These are phyloP conservation scores for Cenchrus fungigraminus DNA, from an alignment of 176 grass and related monocot species.

Conservation along the genomic window DNA sequence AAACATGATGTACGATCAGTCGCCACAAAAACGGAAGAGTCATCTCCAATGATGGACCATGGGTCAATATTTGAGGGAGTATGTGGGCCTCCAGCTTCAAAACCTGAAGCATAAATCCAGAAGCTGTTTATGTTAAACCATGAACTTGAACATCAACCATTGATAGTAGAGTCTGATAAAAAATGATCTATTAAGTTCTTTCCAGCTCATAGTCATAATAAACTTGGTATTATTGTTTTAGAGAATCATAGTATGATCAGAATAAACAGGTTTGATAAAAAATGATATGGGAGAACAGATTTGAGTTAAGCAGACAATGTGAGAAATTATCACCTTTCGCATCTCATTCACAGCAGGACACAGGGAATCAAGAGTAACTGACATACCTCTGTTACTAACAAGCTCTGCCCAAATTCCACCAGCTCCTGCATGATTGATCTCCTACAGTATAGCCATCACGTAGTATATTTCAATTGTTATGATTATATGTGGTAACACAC, in stretches of 20 bases:
- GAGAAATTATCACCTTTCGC: background rate
- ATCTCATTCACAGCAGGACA: background rate
- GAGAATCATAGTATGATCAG: background rate
- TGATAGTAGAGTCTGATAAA: background rate
- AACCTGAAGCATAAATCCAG: constrained; percentile 54
- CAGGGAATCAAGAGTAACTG: constrained; percentile 8
- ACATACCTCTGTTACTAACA: constrained; percentile 88
- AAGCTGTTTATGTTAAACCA: background rate
- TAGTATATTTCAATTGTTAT: constrained; percentile 8
- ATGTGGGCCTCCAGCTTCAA: constrained; percentile 90
- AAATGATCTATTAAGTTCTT: background rate
- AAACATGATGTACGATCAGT: constrained; percentile 83
- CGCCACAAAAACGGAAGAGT: constrained; percentile 57
- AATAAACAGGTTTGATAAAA: no score
- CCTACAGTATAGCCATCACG: constrained; percentile 51
- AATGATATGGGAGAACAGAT: background rate
- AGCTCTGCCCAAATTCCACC: constrained; percentile 97
- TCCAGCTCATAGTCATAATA: background rate
- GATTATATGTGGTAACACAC: background rate
- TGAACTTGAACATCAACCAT: background rate
- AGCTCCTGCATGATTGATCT: constrained; percentile 98
- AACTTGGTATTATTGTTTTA: background rate
- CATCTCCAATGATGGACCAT: constrained; percentile 80
- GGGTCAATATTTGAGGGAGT: constrained; percentile 94
- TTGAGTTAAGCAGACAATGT: background rate